Evolutionary conservation across 768 basidiomycete species (phyloP).

Genomic region (Lyophyllum shimeji): DNA sequence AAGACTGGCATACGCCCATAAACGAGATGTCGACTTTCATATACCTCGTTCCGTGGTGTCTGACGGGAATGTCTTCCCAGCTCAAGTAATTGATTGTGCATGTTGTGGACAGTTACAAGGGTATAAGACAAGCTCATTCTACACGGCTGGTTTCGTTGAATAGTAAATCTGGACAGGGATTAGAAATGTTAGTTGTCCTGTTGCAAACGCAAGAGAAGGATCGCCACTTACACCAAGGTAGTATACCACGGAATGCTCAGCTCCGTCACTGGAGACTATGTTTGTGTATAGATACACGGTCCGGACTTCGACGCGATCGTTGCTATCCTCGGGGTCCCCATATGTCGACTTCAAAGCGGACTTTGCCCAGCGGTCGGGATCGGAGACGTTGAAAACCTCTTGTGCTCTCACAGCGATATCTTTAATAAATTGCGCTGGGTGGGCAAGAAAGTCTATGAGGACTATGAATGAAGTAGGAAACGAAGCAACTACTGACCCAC

Average conservation of each 20-base stretch:
- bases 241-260: background rate
- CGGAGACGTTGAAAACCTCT: constrained; percentile 2
- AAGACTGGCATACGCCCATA: too few species aligned
- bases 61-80: too few species aligned
- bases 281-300: background rate
- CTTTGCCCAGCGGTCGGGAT: background rate
- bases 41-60: too few species aligned
- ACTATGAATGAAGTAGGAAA: background rate
- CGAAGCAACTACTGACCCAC: background rate
- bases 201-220: too few species aligned
- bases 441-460: background rate
- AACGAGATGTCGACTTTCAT: too few species aligned
- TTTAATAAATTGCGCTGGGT: background rate
- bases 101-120: too few species aligned
- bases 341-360: background rate
- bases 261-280: background rate
- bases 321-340: background rate
- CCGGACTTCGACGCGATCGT: constrained; percentile 3
- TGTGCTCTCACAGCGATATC: background rate
- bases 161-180: too few species aligned
- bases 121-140: too few species aligned
- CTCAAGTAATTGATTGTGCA: too few species aligned
- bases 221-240: background rate
- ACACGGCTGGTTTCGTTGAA: too few species aligned
- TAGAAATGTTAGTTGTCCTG: too few species aligned